Conservation (phyloP, 2,329 filamentous ascomycete genomes). For the Talaromyces sp. region DNA sequence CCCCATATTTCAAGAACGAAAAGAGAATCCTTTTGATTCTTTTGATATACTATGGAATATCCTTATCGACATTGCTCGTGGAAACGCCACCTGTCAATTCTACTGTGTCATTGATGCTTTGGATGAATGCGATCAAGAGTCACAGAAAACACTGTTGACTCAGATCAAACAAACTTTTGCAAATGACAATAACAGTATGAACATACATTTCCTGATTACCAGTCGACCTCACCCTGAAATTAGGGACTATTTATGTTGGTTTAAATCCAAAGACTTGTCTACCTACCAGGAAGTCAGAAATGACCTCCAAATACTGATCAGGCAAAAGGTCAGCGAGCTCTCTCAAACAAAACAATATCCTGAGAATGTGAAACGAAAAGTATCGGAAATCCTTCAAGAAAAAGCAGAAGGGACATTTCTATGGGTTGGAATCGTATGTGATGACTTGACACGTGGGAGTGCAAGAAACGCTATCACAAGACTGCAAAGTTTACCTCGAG, state of each 20-base stretch:
- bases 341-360: background rate
- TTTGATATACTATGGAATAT: conserved; percentile 6
- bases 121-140: conserved; percentile 18
- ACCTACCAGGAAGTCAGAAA: background rate
- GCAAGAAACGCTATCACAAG: background rate
- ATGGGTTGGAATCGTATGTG: conserved; percentile 4
- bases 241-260: background rate
- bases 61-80: conserved; percentile 7
- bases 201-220: conserved; percentile 2
- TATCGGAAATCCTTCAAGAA: conserved; percentile 2
- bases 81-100: background rate
- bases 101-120: conserved; percentile 20
- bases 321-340: conserved; percentile 3
- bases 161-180: conserved; percentile 13
- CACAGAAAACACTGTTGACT: conserved; percentile 12
- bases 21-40: background rate
- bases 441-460: background rate
- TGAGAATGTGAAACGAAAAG: background rate
- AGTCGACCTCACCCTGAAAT: conserved; percentile 6
- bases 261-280: background rate
- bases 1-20: conserved; percentile 8
- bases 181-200: background rate
- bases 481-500: conserved; percentile 4
- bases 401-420: conserved; percentile 9
- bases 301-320: background rate